Evolutionary conservation across 495 filamentous ascomycete species (phyloP), one percentile per base, ranked within the genome.

Genomic region (Cryomyces antarcticus): DNA sequence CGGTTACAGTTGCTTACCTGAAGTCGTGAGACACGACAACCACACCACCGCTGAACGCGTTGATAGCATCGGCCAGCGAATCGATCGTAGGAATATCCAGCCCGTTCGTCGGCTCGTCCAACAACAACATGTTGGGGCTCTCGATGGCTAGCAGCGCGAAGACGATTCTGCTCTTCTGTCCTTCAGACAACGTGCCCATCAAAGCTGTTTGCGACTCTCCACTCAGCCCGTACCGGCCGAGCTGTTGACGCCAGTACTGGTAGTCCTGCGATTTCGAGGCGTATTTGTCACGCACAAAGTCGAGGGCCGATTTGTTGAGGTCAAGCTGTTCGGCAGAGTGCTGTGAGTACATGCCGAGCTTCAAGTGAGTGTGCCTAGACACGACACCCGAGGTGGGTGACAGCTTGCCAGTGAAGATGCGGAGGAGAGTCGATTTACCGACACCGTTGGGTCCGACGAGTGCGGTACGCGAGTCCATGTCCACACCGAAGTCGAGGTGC

Each of bases 61-160:
- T 93, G 67, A 96, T 96, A 47, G 89, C 89, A 59, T 99, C 88
- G 3, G 89, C 89, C 64, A 97, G 67, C 63, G 78, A 84, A 66
- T 97, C 89, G 52, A 99, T 99, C 35, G 92, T 96, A 7, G 89
- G 89, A 49, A 99, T 99, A 75, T 99, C 89, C 44, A 99, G 69
- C 72, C 89, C 89, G 72, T 99, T 99, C 47, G 89, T 99, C 57
- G 89, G 92, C 65, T 99, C 89, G 64, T 99, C 89, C 29, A 99
- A 72, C 48, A 99, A 64, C 52, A 99, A 66, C 88, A 99, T 96
- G 68, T 99, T 99, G 42, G 89, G 89, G 5, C 76, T 68, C 57
- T 96, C 92, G 51, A 99, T 96, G 46, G 89, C 89, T 41, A 99
- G 69, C 47, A 99, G 67, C 27, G 89, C 89, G 54, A 99, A 99